Evolutionary conservation across 129 eudicot genomes (phyloP).

Genomic region (Escallonia herrerae): DNA sequence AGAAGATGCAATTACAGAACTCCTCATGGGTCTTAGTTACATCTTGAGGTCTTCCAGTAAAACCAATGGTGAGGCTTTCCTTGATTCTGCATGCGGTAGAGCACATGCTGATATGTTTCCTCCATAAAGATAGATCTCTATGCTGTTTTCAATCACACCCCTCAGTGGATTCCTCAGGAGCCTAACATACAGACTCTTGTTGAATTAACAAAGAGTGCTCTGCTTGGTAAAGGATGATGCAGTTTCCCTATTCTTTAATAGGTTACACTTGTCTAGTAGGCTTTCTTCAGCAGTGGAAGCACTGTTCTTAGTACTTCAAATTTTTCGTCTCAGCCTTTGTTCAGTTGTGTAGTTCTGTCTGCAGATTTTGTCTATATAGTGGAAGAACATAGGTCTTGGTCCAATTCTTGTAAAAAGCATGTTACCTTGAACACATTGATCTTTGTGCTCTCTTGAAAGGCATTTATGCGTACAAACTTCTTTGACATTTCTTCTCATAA

Average conservation of each 20-base stretch:
- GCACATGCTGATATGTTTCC: slow-evolving; percentile 23
- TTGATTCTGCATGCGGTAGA: too few relatives aligned
- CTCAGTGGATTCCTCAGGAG: not conserved
- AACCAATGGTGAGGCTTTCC: slow-evolving; percentile 32
- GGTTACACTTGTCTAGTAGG: not conserved
- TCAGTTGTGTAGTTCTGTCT: not conserved
- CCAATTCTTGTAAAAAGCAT: not conserved
- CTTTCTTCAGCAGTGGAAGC: slow-evolving; percentile 3
- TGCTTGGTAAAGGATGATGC: not conserved
- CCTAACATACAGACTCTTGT: too few relatives aligned
- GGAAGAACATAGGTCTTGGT: not conserved
- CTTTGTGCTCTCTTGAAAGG: slow-evolving; percentile 1
- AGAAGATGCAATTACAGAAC: slow-evolving; percentile 74
- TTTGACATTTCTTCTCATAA: too few relatives aligned
- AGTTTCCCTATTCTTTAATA: not conserved
- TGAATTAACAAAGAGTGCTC: not conserved
- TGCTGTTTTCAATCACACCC: slow-evolving; percentile 4
- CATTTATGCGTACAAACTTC: too few relatives aligned
- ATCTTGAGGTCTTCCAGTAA: slow-evolving; percentile 47
- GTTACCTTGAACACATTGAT: not conserved
- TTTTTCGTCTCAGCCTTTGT: not conserved
- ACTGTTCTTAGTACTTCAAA: not conserved
- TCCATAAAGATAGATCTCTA: slow-evolving; percentile 20
- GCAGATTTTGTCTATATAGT: slow-evolving; percentile 4
- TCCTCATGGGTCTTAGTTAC: slow-evolving; percentile 77